Evolutionary conservation across 2,329 filamentous ascomycete species (phyloP).

Genomic region (Trichoderma lentiforme): DNA sequence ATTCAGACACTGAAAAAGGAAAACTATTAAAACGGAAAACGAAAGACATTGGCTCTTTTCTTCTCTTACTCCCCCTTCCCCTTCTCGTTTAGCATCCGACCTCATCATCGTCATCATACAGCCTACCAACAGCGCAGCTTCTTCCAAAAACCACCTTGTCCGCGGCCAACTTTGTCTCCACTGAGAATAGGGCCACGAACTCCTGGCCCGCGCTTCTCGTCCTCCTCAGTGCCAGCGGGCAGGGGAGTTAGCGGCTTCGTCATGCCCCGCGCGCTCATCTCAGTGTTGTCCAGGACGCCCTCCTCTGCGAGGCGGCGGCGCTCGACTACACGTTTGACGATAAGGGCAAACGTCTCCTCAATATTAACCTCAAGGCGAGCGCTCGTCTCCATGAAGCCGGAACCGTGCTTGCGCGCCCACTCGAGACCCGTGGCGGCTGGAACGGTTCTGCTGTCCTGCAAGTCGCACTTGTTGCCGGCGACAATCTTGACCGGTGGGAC

Average conservation of each 20-base stretch:
- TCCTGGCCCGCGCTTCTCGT: conserved; percentile 47
- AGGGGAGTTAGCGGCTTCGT: conserved; percentile 58
- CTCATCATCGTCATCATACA: neutral
- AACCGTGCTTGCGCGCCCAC: conserved; percentile 69
- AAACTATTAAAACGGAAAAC: neutral
- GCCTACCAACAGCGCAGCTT: conserved; percentile 53
- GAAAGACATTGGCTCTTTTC: neutral
- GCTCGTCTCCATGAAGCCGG: conserved; percentile 88
- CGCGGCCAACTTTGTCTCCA: conserved; percentile 43
- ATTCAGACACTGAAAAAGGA: neutral
- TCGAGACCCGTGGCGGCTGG: conserved; percentile 69
- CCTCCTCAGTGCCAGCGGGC: conserved; percentile 33
- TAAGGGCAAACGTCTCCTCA: conserved; percentile 79
- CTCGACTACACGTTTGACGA: conserved; percentile 61
- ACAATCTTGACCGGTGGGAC: conserved; percentile 77
- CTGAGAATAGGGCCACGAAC: conserved; percentile 43
- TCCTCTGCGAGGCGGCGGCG: conserved; percentile 49
- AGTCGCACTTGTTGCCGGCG: conserved; percentile 82
- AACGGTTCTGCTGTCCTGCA: conserved; percentile 67
- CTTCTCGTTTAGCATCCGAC: neutral
- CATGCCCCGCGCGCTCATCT: conserved; percentile 50
- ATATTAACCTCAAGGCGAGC: conserved; percentile 83
- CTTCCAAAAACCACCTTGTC: conserved; percentile 51
- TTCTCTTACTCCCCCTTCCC: neutral
- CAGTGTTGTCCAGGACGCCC: conserved; percentile 41